phyloP scores from a whole-genome alignment of 148 eudicot species.

The Heliamphora exappendiculata region DNA sequence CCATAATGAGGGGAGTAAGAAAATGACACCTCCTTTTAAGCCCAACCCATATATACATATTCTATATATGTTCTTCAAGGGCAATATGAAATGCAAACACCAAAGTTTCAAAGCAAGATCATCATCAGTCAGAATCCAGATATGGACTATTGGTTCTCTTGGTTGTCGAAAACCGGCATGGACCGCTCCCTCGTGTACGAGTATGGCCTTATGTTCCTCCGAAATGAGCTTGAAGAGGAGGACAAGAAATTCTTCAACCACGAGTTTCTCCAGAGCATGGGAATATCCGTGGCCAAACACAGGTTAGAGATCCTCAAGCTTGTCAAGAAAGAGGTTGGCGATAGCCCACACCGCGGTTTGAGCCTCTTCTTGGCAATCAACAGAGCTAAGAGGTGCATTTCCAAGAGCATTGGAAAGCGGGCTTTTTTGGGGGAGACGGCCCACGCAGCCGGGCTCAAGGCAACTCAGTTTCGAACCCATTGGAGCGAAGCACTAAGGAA shows the following conservation, averaged over 20 bases:
- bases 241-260: constrained; percentile 35
- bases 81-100: neutral
- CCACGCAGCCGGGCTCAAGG: neutral
- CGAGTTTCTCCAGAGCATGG: constrained; percentile 40
- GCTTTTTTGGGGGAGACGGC: constrained; percentile 5
- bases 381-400: constrained; percentile 24
- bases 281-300: constrained; percentile 33
- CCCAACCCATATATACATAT: neutral
- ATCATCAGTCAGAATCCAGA: neutral
- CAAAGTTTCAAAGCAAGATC: neutral
- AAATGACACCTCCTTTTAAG: neutral
- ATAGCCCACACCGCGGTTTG: neutral
- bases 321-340: constrained; percentile 9
- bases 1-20: neutral
- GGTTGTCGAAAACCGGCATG: constrained; percentile 32
- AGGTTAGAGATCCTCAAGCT: constrained; percentile 38
- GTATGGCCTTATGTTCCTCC: constrained; percentile 22
- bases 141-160: constrained; percentile 39
- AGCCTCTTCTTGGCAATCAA: constrained; percentile 19
- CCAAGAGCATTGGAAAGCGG: constrained; percentile 15
- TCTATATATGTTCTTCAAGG: neutral
- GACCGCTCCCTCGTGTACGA: constrained; percentile 20
- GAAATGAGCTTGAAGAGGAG: constrained; percentile 32
- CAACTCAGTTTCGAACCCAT: constrained; percentile 10
- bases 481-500: constrained; percentile 20